Evolutionary conservation across 2,329 filamentous ascomycete species (phyloP).

Genomic region (Dothideomycetes sp.): DNA sequence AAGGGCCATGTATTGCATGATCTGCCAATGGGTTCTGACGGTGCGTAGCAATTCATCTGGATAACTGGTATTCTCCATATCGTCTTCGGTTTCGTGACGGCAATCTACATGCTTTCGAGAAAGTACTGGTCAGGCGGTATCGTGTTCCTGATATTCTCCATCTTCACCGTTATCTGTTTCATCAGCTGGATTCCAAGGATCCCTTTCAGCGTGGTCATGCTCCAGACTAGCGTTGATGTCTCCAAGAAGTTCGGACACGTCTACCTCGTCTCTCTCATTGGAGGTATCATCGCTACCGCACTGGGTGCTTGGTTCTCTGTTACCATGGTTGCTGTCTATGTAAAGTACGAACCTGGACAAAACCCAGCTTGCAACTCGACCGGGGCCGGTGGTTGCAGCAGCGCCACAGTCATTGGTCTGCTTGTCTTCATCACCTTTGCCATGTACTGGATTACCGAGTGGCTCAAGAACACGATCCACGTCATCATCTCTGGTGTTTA

Average conservation of each 20-base stretch:
- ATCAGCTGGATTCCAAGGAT: slow-evolving; percentile 83
- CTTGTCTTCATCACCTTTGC: slow-evolving; percentile 83
- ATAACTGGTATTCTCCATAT: slow-evolving; percentile 84
- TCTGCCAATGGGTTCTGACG: too few relatives aligned
- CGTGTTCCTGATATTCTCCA: slow-evolving; percentile 71
- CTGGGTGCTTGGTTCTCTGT: slow-evolving; percentile 79
- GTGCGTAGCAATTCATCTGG: slow-evolving; percentile 74
- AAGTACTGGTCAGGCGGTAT: slow-evolving; percentile 77
- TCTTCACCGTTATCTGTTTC: slow-evolving; percentile 74
- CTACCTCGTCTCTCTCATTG: slow-evolving; percentile 74
- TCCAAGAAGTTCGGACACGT: slow-evolving; percentile 77
- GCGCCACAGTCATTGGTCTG: slow-evolving; percentile 69
- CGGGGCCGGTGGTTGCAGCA: slow-evolving; percentile 53
- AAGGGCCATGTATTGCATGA: not conserved
- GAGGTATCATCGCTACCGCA: slow-evolving; percentile 63
- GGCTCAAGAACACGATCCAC: slow-evolving; percentile 88
- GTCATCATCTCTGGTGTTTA: slow-evolving; percentile 80
- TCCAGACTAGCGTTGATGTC: slow-evolving; percentile 74
- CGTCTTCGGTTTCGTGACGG: slow-evolving; percentile 70
- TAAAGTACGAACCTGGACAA: slow-evolving; percentile 61
- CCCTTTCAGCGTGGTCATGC: slow-evolving; percentile 82
- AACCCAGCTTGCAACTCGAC: slow-evolving; percentile 45
- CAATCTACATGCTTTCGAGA: slow-evolving; percentile 70
- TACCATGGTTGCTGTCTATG: slow-evolving; percentile 77
- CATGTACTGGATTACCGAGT: slow-evolving; percentile 89